A percentile compares a stretch with the other conserved stretches of the same genome.
Conservation (phyloP, 768 basidiomycete species). For the Lactifluus pinguis region DNA sequence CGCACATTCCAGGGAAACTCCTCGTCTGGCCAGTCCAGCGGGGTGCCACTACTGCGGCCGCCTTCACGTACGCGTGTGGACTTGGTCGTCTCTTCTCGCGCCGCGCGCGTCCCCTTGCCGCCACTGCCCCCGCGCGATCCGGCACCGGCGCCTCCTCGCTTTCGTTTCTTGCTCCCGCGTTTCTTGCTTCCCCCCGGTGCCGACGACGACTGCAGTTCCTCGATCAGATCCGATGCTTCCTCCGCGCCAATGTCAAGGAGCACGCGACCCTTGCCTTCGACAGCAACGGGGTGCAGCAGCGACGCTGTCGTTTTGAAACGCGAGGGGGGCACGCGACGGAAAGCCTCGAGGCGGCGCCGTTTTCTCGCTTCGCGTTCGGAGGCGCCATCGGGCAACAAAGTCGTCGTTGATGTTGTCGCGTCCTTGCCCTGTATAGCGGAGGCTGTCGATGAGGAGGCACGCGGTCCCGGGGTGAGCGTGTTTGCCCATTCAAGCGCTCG, state of each 20-base stretch:
- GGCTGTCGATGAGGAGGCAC: constrained; percentile 23
- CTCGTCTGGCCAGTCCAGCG: constrained; percentile 69
- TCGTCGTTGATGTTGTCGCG: constrained; percentile 7
- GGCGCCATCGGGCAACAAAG: constrained; percentile 8
- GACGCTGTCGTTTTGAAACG: constrained; percentile 15
- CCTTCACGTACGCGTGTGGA: constrained; percentile 5
- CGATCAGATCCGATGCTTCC: constrained; percentile 26
- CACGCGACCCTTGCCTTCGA: constrained; percentile 64
- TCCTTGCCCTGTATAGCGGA: constrained; percentile 20
- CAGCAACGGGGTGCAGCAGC: constrained; percentile 50
- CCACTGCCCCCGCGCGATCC: constrained; percentile 15
- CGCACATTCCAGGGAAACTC: constrained; percentile 73
- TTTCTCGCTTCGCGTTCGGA: constrained; percentile 54
- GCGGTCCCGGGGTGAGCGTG: constrained; percentile 36
- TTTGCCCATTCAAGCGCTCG: constrained; percentile 48
- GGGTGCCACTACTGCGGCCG: neutral
- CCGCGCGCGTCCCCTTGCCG: neutral
- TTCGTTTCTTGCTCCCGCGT: constrained; percentile 40
- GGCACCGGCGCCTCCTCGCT: constrained; percentile 23
- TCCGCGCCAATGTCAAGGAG: constrained; percentile 49
- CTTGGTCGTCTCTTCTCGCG: neutral
- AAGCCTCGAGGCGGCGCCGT: constrained; percentile 60
- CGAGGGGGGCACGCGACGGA: constrained; percentile 31
- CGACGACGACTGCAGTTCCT: constrained; percentile 15
- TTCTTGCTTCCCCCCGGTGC: constrained; percentile 30